These are phyloP conservation scores for Hypoxylon sp. DNA, from an alignment of 2,329 filamentous ascomycete species.

Conservation along the genomic window DNA sequence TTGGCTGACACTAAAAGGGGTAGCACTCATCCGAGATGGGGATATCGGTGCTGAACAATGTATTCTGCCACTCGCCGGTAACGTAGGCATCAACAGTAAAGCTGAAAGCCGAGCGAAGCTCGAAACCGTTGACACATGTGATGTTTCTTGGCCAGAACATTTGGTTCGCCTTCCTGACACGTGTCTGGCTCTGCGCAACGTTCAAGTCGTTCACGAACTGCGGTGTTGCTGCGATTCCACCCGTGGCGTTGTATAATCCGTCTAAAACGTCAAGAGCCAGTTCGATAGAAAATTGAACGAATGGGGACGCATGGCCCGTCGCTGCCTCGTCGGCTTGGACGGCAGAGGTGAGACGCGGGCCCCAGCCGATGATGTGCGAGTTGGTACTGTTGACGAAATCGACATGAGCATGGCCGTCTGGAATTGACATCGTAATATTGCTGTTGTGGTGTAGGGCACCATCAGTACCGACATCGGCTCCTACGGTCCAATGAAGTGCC, in stretches of 20 bases:
- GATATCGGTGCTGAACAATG: conserved; percentile 44
- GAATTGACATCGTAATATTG: conserved; percentile 50
- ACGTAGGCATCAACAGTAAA: conserved; percentile 48
- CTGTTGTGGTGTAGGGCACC: conserved; percentile 51
- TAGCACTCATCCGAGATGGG: conserved; percentile 49
- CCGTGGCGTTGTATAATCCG: conserved; percentile 52
- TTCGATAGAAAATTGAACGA: conserved; percentile 54
- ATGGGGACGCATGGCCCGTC: conserved; percentile 51
- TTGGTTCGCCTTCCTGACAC: conserved; percentile 25
- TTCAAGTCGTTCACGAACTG: conserved; percentile 54
- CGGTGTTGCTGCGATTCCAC: conserved; percentile 54
- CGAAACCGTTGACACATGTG: conserved; percentile 45
- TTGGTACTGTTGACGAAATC: conserved; percentile 51
- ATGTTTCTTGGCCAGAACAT: conserved; percentile 36
- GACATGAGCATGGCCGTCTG: conserved; percentile 54
- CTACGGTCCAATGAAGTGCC: conserved; percentile 53
- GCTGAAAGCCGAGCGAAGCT: conserved; percentile 45
- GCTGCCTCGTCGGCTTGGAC: conserved; percentile 51
- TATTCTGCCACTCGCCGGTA: conserved; percentile 42
- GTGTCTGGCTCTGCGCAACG: conserved; percentile 45
- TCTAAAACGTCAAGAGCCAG: conserved; percentile 53
- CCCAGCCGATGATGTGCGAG: conserved; percentile 52
- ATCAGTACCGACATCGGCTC: conserved; percentile 52
- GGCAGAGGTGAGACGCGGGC: conserved; percentile 52
- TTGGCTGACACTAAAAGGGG: conserved; percentile 19